Percentiles rank a stretch among this genome's conserved stretches.
Conservation (phyloP, 2,329 filamentous ascomycete genomes). For the Pseudocercospora pini-densiflorae region DNA sequence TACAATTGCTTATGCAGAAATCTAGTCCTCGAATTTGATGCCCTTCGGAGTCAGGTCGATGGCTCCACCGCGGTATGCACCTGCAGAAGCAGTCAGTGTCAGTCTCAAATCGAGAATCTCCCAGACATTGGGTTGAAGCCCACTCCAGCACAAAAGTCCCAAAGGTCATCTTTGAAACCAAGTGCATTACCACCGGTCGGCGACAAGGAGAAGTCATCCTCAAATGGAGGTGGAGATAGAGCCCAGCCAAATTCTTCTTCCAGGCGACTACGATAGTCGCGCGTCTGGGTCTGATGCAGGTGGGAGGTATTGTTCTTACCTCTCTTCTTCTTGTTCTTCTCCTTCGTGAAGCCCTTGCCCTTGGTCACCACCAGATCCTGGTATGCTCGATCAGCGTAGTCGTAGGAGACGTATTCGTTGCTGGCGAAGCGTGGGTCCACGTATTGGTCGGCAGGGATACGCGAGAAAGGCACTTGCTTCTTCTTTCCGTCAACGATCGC, state of each 20-base stretch:
- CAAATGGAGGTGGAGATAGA: neutral
- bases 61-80: constrained; percentile 84
- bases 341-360: constrained; percentile 98
- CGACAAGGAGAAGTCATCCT: neutral
- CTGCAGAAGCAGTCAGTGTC: constrained; percentile 70
- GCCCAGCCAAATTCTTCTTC: neutral
- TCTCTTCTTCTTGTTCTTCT: constrained; percentile 85
- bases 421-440: constrained; percentile 73
- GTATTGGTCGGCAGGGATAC: constrained; percentile 69
- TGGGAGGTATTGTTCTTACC: constrained; percentile 28
- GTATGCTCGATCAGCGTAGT: constrained; percentile 87
- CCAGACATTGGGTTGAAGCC: constrained; percentile 18
- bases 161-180: constrained; percentile 14
- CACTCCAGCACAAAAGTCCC: constrained; percentile 13
- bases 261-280: neutral
- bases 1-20: neutral
- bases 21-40: constrained; percentile 89
- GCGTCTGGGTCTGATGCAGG: neutral
- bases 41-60: constrained; percentile 86
- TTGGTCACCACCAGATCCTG: constrained; percentile 87
- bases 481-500: constrained; percentile 49
- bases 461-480: constrained; percentile 74
- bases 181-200: neutral
- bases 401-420: constrained; percentile 82
- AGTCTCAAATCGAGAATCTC: constrained; percentile 2